These are phyloP conservation scores for Metschnikowia arizonensis DNA, from an alignment of 805 yeast species.

Conservation along the genomic window DNA sequence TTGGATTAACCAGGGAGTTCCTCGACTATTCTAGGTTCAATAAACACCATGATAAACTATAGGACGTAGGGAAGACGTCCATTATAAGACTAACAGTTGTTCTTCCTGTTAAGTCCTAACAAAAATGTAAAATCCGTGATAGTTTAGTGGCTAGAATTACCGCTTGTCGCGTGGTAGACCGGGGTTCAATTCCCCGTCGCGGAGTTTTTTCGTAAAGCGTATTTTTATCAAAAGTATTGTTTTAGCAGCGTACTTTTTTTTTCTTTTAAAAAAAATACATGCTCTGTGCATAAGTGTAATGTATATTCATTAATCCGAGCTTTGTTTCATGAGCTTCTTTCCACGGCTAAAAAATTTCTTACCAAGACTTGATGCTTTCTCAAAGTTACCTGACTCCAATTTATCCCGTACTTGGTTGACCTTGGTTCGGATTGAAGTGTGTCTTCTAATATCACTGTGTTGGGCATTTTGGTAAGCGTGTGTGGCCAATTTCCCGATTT, in stretches of 20 bases:
- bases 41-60: no score
- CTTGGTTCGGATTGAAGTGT: slow-evolving; percentile 44
- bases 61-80: no score
- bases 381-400: slow-evolving; percentile 38
- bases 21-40: no score
- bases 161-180: slow-evolving; percentile 25
- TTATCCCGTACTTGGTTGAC: slow-evolving; percentile 49
- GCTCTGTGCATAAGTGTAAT: neutral
- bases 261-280: neutral
- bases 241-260: no score
- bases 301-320: slow-evolving; percentile 10
- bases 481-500: slow-evolving; percentile 52
- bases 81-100: no score
- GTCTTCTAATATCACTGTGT: slow-evolving; percentile 49
- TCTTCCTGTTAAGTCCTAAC: no score
- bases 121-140: slow-evolving; percentile 1
- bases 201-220: neutral
- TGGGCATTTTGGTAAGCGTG: slow-evolving; percentile 66
- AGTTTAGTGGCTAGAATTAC: slow-evolving; percentile 22
- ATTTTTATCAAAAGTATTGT: neutral
- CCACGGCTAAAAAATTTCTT: slow-evolving; percentile 55
- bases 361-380: slow-evolving; percentile 51
- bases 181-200: slow-evolving; percentile 20
- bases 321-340: slow-evolving; percentile 44
- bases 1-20: no score